Evolutionary conservation across 2,329 filamentous ascomycete species (phyloP), one percentile per base, ranked within the genome.

Genomic region (Ceratocystiopsis sp.): DNA sequence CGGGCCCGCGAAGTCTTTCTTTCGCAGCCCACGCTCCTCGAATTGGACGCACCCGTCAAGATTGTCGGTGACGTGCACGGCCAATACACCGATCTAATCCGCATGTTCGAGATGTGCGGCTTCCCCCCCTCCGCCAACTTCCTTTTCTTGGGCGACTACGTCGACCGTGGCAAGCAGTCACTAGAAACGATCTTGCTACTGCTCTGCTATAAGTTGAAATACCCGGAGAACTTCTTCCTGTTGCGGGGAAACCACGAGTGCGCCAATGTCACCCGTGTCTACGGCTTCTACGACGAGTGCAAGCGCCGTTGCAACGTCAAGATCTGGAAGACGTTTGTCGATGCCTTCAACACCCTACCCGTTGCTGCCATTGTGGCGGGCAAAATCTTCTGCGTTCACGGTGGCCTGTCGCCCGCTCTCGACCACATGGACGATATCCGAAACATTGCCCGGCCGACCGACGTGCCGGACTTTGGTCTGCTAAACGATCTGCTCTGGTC

Each of bases 341-440:
- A 96, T 58, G 91, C 84, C 21, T 96, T 96, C 69, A 96, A 96
- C 60, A 87, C 81, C 37, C 71, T 96, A 38, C 89, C 89, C 0
- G 95, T 96, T 55, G 89, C 89, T 37, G 78, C 89, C n/a, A 95
- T 94, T 54, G 87, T 96, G 35, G 89, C 87, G 3, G 85, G 84
- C 51, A 96, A 96, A 66, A 96, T 96, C 45, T 96, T 95, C 59
- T 95, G 87, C 55, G 89, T 96, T 15, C 91, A 98, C 55, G 91
- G 91, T 41, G 91, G 91, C 14, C 68, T 98, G 18, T 95, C 87
- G 13, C 91, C 91, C 2, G 87, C 84, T 40, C 70, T 98, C 41
- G 80, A 81, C 44, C 87, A 96, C 55, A 98, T 98, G 91, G 91
- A 96, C 54, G 89, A 98, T 58, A 98, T 98, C 53, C 80, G 91